Base-by-base conservation (phyloP, 345 rosid species). In the Corchorus olitorius region DNA sequence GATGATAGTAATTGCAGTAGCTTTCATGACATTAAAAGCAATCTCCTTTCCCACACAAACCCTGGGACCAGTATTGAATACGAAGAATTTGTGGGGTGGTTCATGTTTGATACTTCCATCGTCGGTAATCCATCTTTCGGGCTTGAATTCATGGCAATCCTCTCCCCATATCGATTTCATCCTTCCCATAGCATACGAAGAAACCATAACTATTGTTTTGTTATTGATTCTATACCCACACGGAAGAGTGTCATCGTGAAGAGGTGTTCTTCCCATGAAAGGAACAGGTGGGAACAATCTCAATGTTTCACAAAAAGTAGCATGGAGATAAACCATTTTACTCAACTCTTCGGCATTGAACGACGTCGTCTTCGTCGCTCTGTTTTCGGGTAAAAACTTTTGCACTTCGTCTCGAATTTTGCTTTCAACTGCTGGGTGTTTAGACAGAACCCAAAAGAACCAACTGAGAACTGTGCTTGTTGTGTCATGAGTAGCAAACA, bases 11-110 rank as follows among this genome's bases (percentile, higher is more conserved):
- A 39, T 45, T 8, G 76, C 84, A n/a, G 73, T 75, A n/a, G 41
- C 45, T 62, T 84, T 84, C 87, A 84, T 75, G 22, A 81, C 60
- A 8, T 43, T 74, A 55, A 84, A 69, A 27, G 77, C 83, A 14
- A 86, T 75, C 16, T 83, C 75, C 70, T 81, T 83, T 8, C 88
- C 88, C 0, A 66, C 17, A 37, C 88, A 83, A 52, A 79, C 69
- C 76, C 88, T 83, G 0, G 87, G 88, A 15, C 86, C 81, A 0
- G 84, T 76, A 35, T 72, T 78, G 55, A 85, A 82, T 6, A 80
- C 66, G 11, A 69, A 64, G 65, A 85, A 82, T 58, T 76, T 83
- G 74, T 77, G 77, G 0, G 88, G 68, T 43, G 85, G 80, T 59
- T 65, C 87, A 39, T 78, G 86, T 54, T 65, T 81, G n/a, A 81